Evolutionary conservation across 345 rosid genomes (phyloP), one percentile per base, ranked within the genome.

Genomic region (Populus simonii): DNA sequence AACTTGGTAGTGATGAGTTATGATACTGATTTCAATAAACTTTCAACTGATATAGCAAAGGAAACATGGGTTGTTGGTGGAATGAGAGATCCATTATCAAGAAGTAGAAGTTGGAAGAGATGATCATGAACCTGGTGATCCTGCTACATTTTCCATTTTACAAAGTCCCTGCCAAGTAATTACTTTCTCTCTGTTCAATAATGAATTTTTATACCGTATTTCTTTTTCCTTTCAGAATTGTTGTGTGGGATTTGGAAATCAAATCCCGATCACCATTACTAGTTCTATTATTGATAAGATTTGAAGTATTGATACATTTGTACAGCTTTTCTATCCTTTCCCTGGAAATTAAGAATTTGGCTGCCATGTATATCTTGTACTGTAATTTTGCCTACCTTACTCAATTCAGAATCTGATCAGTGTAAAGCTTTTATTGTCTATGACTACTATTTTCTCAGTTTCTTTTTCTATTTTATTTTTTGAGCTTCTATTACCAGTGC

Each of bases 51-150:
- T 20, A 85, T 92, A 15, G 94, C 90, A 1, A 85, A 87, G 73
- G 97, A 94, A 73, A 94, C 97, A 77, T 92, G 98, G 98, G 82
- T 94, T 80, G 90, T 88, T 49, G 92, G 90, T 62, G 94, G 90
- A 70, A 80, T 78, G 35, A 87, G 51, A 76, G 93, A 91, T 83
- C 82, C 81, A 43, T 73, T 91, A 43, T 85, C 88, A 70, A 90
- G 91, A 75, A 89, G 97, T 82, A 86, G 89, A 81, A 94, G 98
- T 76, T 91, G 89, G 86, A 94, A 90, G 85, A 85, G 89, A 82
- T 94, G 89, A 90, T 10, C 29, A n/a, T 38, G 29, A 70, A 5
- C 8, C 9, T 23, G 27, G 29, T 68, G 36, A 47, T 43, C 29
- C 45, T 6, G 41, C 25, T 20, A 7, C 25, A 29, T n/a, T 16